phyloP scores from a whole-genome alignment of 2,329 filamentous ascomycete genomes.

The Ophiosphaerella herpotricha region DNA sequence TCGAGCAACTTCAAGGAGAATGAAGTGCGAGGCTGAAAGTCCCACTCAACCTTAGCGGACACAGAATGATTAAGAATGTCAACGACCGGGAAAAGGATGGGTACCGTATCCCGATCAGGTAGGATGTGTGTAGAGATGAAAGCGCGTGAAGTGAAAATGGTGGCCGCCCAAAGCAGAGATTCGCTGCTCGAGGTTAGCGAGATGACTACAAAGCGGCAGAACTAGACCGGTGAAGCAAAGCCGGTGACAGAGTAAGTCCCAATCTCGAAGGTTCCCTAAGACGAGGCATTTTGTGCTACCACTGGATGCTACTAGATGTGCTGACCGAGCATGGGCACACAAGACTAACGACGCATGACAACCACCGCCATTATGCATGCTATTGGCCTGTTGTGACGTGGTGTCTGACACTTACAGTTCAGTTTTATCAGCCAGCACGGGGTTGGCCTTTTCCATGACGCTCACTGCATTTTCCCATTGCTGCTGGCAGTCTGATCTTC shows the following conservation, averaged over 20 bases:
- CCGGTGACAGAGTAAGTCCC: too few relatives aligned
- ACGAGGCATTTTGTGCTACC: neutral
- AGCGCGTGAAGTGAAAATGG: constrained; percentile 57
- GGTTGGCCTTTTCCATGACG: constrained; percentile 22
- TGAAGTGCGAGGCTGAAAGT: constrained; percentile 30
- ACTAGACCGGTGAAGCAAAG: too few relatives aligned
- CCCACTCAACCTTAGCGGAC: constrained; percentile 55
- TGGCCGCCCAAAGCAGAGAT: constrained; percentile 56
- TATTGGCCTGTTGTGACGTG: constrained; percentile 2
- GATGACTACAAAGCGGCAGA: neutral
- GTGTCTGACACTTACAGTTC: constrained; percentile 30
- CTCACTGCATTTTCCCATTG: constrained; percentile 31
- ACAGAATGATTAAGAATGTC: constrained; percentile 56
- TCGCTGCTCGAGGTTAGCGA: constrained; percentile 45
- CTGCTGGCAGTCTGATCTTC: constrained; percentile 21
- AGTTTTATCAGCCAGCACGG: constrained; percentile 19
- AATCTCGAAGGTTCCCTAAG: too few relatives aligned
- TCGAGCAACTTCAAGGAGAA: constrained; percentile 49
- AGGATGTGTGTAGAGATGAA: constrained; percentile 51
- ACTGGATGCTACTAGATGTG: neutral
- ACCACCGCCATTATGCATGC: neutral
- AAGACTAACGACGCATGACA: neutral
- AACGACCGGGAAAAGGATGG: constrained; percentile 56
- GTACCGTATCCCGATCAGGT: constrained; percentile 31
- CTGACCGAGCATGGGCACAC: neutral